Evolutionary conservation across 139 green algal species (phyloP), one percentile per base, ranked within the genome.

Genomic region (Nannochloris sp.): DNA sequence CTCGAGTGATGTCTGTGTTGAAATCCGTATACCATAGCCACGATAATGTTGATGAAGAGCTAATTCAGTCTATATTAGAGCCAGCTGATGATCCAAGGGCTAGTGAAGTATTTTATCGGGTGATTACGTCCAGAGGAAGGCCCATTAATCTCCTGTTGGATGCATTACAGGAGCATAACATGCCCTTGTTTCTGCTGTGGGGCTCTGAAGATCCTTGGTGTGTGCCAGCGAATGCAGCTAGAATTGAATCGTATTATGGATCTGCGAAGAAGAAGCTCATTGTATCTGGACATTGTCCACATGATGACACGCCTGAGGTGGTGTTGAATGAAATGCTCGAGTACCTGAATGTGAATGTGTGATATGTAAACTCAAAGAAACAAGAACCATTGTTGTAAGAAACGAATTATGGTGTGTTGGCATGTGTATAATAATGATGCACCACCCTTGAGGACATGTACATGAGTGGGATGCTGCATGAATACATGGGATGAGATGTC

Each of bases 131-230:
- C 48, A 72, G 50, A 15, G 55, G 60, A 8, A 68, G 68, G 25
- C 59, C 43, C n/a, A 66, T 92, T 9, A 84, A 87, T 69, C 34
- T 29, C 6, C 62, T 90, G 43, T 57, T 88, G 25, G 51, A 51
- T 44, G 51, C 61, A 19, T 43, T 90, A 24, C 46, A 78, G n/a
- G 48, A 48, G 18, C 21, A 44, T 14, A 36, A 40, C 19, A 62
- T 70, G 69, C 86, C 85, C 16, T 48, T 92, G 69, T 79, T 87
- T 58, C 69, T 92, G 59, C 70, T 90, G 50, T 91, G 82, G 82
- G 84, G 85, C 2, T 19, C 24, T 19, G 37, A 78, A 11, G 86
- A 93, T 66, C 86, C 86, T 0, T 93, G 86, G 86, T 87, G 90
- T 44, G 75, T 81, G 4, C 85, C 85, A 1, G 64, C 61, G 1